A percentile compares a stretch with the other conserved stretches of the same genome.
Conservation (phyloP, 176 grass and related monocot genomes). For the Eragrostis nindensis region DNA sequence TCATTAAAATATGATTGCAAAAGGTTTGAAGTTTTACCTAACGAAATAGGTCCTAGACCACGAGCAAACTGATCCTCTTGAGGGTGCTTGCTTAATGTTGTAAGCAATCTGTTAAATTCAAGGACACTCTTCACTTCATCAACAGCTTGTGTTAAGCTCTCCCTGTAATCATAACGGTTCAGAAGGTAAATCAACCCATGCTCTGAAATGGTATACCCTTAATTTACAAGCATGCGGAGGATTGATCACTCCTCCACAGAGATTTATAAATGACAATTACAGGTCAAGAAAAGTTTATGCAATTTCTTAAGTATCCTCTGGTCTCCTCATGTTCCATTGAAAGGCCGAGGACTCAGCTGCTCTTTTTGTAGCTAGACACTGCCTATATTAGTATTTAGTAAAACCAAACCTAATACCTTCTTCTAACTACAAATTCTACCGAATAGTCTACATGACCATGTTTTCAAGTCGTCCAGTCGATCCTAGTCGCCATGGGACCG, state of each 20-base stretch:
- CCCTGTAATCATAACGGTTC: conserved; percentile 56
- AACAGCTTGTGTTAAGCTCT: conserved; percentile 52
- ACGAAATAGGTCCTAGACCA: conserved; percentile 86
- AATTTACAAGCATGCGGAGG: conserved; percentile 17
- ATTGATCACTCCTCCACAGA: conserved; percentile 7
- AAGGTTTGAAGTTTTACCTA: conserved; percentile 61
- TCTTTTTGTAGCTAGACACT: conserved; percentile 1
- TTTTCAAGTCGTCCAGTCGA: not conserved
- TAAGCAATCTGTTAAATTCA: conserved; percentile 78
- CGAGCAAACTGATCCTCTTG: conserved; percentile 61
- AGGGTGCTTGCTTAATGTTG: conserved; percentile 70
- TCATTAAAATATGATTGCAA: conserved; percentile 38
- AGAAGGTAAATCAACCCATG: conserved; percentile 40
- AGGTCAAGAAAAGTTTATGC: conserved; percentile 6
- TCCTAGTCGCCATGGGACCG: no score
- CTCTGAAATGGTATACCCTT: not conserved
- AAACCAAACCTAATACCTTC: conserved; percentile 27
- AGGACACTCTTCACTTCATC: conserved; percentile 82
- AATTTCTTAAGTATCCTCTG: conserved; percentile 12
- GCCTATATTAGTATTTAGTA: not conserved
- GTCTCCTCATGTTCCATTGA: conserved; percentile 18
- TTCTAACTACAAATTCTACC: not conserved
- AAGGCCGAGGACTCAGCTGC: not conserved
- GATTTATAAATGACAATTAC: conserved; percentile 25
- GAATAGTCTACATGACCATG: not conserved